A percentile compares a stretch with the other conserved stretches of the same genome.
Conservation (phyloP, 2,329 filamentous ascomycete species). For the Calycina herbarum region DNA sequence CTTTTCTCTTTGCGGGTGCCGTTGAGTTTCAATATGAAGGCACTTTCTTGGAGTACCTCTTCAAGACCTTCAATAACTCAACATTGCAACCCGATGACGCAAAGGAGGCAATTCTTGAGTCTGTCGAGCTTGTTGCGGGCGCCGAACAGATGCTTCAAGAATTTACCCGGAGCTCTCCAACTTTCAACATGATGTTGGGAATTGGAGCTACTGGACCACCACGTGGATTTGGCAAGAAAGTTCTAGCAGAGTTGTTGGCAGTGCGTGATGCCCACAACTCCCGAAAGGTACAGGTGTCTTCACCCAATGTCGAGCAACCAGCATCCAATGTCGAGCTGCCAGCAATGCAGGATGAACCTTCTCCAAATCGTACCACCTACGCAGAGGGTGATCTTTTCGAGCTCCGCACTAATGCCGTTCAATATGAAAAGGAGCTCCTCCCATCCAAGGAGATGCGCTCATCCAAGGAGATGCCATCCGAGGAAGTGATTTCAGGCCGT, state of each 20-base stretch:
- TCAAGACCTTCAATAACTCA: not conserved
- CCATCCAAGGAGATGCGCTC: not conserved
- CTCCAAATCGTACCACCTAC: not conserved
- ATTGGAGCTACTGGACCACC: not conserved
- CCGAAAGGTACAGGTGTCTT: not conserved
- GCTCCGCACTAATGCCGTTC: not conserved
- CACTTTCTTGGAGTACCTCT: not conserved
- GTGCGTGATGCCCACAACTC: not conserved
- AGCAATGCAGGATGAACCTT: not conserved
- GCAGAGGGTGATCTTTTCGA: not conserved
- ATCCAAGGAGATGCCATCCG: too few relatives aligned
- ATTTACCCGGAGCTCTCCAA: not conserved
- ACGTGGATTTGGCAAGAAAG: not conserved
- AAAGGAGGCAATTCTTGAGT: slow-evolving; percentile 5
- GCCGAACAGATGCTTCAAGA: not conserved
- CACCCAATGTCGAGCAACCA: not conserved
- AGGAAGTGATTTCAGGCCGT: too few relatives aligned
- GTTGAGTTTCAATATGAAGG: not conserved
- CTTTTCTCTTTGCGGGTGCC: not conserved
- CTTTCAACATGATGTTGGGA: not conserved
- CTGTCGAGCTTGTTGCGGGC: not conserved
- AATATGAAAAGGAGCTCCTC: not conserved
- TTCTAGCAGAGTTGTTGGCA: not conserved
- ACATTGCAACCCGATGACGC: not conserved
- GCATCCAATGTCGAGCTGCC: not conserved